Conservation (phyloP, 345 rosid genomes). For the Nephelium lappaceum region DNA sequence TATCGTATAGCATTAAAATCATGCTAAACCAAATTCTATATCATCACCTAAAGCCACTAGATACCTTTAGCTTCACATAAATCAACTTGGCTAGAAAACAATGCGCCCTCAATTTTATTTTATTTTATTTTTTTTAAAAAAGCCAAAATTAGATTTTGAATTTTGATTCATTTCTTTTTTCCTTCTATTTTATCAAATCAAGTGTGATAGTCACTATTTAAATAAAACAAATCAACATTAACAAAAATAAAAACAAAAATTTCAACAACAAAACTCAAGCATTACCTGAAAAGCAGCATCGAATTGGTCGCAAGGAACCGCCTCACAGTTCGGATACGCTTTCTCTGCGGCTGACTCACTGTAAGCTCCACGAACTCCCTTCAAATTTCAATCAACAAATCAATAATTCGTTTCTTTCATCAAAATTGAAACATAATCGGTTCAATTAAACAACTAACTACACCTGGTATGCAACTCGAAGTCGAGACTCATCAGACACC, state of each 20-base stretch:
- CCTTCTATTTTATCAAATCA: neutral
- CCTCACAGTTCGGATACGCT: slow-evolving; percentile 94
- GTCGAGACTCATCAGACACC: slow-evolving; percentile 61
- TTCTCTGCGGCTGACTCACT: slow-evolving; percentile 96
- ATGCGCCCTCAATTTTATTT: neutral
- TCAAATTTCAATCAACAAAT: slow-evolving; percentile 13
- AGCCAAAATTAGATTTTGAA: neutral
- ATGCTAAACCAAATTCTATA: neutral
- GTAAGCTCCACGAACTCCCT: slow-evolving; percentile 96
- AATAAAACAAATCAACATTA: neutral
- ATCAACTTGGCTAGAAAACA: neutral
- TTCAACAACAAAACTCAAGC: neutral
- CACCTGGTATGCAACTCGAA: slow-evolving; percentile 99
- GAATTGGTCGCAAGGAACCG: slow-evolving; percentile 96
- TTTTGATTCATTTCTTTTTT: neutral
- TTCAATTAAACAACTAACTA: slow-evolving; percentile 14
- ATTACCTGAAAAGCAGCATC: slow-evolving; percentile 89
- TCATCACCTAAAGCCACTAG: neutral
- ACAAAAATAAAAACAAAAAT: neutral
- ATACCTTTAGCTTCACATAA: neutral
- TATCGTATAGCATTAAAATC: neutral
- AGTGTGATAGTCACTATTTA: neutral
- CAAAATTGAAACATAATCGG: neutral
- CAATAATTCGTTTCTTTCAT: neutral
- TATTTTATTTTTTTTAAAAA: neutral